A percentile compares a stretch with the other conserved stretches of the same genome.
Conservation (phyloP, 345 rosid genomes). For the Passiflora organensis region DNA sequence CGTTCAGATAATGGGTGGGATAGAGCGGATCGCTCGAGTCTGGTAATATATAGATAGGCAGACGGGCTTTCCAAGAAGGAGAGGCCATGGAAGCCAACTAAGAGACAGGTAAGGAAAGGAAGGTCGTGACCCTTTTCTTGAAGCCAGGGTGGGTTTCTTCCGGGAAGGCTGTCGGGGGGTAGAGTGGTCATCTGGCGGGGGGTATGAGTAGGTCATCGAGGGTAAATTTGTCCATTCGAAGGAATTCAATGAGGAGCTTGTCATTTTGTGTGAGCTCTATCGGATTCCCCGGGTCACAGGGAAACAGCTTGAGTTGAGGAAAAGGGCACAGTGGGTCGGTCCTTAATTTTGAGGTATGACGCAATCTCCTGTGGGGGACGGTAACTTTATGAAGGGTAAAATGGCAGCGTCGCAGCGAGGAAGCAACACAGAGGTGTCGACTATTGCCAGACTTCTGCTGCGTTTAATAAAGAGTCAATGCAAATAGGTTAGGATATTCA, state of each 20-base stretch:
- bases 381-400: too few relatives aligned
- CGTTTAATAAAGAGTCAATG: too few relatives aligned
- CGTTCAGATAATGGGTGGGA: not conserved
- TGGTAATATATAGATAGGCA: conserved; percentile 15
- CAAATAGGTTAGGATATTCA: too few relatives aligned
- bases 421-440: too few relatives aligned
- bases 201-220: not conserved
- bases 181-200: conserved; percentile 13
- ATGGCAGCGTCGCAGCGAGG: too few relatives aligned
- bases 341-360: too few relatives aligned
- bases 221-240: not conserved
- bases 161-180: conserved; percentile 32
- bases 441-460: too few relatives aligned
- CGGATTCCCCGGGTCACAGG: too few relatives aligned
- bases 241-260: not conserved
- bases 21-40: not conserved
- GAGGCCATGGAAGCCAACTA: conserved; percentile 50
- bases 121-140: conserved; percentile 7
- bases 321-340: too few relatives aligned
- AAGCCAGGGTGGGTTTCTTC: conserved; percentile 18
- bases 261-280: not conserved
- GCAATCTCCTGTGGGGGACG: too few relatives aligned
- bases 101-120: conserved; percentile 36
- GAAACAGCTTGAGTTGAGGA: too few relatives aligned
- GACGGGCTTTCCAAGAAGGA: conserved; percentile 54